Evolutionary conservation across 2,329 filamentous ascomycete species (phyloP).

Genomic region (Hypoxylon sp.): DNA sequence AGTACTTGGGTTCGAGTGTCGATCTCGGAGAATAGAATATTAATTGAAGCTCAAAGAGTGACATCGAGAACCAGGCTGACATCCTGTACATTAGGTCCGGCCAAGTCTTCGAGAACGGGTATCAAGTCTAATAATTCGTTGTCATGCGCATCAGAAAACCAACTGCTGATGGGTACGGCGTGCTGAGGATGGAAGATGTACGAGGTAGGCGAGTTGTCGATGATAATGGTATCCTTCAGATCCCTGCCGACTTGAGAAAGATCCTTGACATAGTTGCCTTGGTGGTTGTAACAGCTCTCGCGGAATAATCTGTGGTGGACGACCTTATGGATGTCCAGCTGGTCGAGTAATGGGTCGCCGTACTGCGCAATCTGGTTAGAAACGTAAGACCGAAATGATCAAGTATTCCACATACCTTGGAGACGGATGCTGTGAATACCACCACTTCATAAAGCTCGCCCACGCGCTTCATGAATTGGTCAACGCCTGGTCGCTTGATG

Average conservation of each 20-base stretch:
- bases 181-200: constrained; percentile 99
- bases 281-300: constrained; percentile 99
- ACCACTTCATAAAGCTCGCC: constrained; percentile 98
- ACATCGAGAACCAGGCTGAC: constrained; percentile 98
- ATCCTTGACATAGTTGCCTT: constrained; percentile 99
- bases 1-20: constrained; percentile 46
- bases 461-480: constrained; percentile 98
- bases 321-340: constrained; percentile 96
- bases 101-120: constrained; percentile 96
- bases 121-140: constrained; percentile 98
- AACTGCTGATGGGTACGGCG: constrained; percentile 98
- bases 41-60: constrained; percentile 68
- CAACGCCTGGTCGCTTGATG: constrained; percentile 98
- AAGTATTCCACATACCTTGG: constrained; percentile 75
- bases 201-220: constrained; percentile 98
- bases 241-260: constrained; percentile 96
- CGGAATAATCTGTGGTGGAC: constrained; percentile 96
- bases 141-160: constrained; percentile 99
- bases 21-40: constrained; percentile 49
- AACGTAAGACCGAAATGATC: background rate
- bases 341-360: constrained; percentile 93
- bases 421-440: constrained; percentile 97
- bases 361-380: constrained; percentile 69
- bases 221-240: constrained; percentile 97
- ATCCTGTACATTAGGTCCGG: constrained; percentile 87